phyloP scores from a whole-genome alignment of 768 basidiomycete genomes.

The Mycena chlorophos region DNA sequence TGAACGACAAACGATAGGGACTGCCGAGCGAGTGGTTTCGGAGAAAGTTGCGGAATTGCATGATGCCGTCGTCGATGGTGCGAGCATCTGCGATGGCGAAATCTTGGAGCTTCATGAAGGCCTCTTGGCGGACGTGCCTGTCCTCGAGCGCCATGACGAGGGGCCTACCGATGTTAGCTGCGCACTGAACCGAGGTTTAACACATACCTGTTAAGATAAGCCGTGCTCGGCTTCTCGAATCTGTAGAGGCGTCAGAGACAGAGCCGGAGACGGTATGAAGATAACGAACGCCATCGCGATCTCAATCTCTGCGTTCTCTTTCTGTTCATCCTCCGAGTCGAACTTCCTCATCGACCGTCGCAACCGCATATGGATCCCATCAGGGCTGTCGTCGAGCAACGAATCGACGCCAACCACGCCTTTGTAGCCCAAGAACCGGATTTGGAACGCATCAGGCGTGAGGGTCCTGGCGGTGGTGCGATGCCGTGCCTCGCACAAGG shows the following conservation, averaged over 20 bases:
- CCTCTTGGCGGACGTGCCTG: slow-evolving; percentile 57
- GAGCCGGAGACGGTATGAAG: neutral
- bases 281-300: slow-evolving; percentile 51
- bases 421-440: slow-evolving; percentile 82
- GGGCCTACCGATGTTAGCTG: slow-evolving; percentile 43
- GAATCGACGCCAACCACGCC: slow-evolving; percentile 75
- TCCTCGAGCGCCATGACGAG: slow-evolving; percentile 81
- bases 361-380: slow-evolving; percentile 66
- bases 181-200: neutral
- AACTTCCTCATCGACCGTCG: slow-evolving; percentile 80
- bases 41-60: slow-evolving; percentile 50
- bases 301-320: slow-evolving; percentile 61
- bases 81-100: slow-evolving; percentile 54
- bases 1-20: slow-evolving; percentile 48
- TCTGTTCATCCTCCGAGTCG: slow-evolving; percentile 42
- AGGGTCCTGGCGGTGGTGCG: slow-evolving; percentile 34
- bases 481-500: slow-evolving; percentile 47
- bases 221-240: slow-evolving; percentile 57
- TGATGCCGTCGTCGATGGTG: slow-evolving; percentile 59
- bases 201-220: slow-evolving; percentile 70
- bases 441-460: slow-evolving; percentile 63
- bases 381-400: slow-evolving; percentile 41
- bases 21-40: slow-evolving; percentile 45
- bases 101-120: slow-evolving; percentile 64
- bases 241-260: neutral